Conservation (phyloP, 495 filamentous ascomycete species). For the Neurospora tetraspora region DNA sequence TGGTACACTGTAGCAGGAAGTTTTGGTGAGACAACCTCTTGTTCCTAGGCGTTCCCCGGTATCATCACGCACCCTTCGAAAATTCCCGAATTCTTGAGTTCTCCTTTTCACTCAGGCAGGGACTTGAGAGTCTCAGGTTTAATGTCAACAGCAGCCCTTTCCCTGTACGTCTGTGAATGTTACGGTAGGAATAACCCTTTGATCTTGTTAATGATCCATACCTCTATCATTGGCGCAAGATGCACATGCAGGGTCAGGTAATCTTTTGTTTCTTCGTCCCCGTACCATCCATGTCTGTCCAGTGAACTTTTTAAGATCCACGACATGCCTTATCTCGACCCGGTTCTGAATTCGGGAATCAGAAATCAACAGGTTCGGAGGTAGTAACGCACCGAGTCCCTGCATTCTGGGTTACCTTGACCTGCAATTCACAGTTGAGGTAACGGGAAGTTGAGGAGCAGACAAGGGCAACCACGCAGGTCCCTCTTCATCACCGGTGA, state of each 20-base stretch:
- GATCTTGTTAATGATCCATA: neutral
- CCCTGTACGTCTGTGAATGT: neutral
- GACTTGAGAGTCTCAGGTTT: neutral
- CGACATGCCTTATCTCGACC: neutral
- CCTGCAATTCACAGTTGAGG: constrained; percentile 18
- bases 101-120: neutral
- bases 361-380: neutral
- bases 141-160: neutral
- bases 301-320: neutral
- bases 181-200: neutral
- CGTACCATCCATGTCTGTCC: neutral
- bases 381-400: neutral
- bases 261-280: neutral
- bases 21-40: neutral
- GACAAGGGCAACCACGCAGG: constrained; percentile 4
- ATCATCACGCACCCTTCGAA: neutral
- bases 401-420: neutral
- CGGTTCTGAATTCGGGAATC: neutral
- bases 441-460: constrained; percentile 9
- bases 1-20: neutral
- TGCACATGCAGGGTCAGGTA: neutral
- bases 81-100: neutral
- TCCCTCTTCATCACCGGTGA: neutral
- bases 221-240: neutral
- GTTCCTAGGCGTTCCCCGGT: neutral